Percentiles rank a stretch among this genome's conserved stretches.
Conservation (phyloP, 2,329 filamentous ascomycete genomes). For the Fusarium denticulatum region DNA sequence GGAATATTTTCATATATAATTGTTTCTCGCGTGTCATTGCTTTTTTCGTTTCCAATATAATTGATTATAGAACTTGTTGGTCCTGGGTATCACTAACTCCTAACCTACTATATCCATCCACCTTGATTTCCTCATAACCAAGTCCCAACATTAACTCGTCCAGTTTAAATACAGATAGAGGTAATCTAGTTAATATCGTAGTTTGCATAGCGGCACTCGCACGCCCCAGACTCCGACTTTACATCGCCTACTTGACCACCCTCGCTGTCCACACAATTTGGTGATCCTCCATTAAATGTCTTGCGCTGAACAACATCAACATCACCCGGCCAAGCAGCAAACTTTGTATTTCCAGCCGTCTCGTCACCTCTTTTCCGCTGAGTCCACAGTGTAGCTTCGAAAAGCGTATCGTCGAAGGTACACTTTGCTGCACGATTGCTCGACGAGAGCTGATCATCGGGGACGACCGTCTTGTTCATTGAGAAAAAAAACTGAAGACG, state of each 20-base stretch:
- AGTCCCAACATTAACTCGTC: not conserved
- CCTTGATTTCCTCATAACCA: not conserved
- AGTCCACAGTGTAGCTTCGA: constrained; percentile 71
- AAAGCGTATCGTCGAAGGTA: constrained; percentile 64
- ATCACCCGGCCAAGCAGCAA: constrained; percentile 65
- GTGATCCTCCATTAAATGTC: constrained; percentile 52
- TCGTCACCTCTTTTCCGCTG: constrained; percentile 43
- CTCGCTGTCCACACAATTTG: constrained; percentile 60
- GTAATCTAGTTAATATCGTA: constrained; percentile 33
- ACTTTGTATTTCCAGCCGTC: constrained; percentile 36
- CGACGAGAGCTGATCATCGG: constrained; percentile 54
- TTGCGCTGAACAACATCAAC: constrained; percentile 65
- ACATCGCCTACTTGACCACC: constrained; percentile 52
- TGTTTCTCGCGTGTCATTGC: not conserved
- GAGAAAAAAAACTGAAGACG: constrained; percentile 67
- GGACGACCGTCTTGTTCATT: constrained; percentile 62
- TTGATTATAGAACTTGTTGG: constrained; percentile 18
- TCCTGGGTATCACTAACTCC: constrained; percentile 38
- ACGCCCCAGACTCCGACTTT: constrained; percentile 49
- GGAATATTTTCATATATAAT: not conserved
- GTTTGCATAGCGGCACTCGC: constrained; percentile 53
- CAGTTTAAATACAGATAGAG: not conserved
- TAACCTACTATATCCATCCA: not conserved
- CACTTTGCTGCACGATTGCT: constrained; percentile 62
- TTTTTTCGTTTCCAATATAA: constrained; percentile 8